Base-by-base conservation (phyloP, 1,139 yeast species). In the Candida tetrigidarum region DNA sequence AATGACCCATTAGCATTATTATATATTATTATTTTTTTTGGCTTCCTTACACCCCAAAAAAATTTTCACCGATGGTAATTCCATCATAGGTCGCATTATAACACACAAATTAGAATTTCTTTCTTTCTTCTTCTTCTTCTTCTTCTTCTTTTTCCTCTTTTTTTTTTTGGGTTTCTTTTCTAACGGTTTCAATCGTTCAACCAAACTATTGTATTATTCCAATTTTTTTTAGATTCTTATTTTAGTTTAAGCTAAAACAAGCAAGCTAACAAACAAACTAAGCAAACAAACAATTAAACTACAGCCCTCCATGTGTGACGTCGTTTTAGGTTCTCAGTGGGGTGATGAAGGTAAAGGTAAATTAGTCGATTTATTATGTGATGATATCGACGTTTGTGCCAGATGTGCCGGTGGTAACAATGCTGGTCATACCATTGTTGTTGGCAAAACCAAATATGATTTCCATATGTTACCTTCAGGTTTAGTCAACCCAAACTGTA, bases 331-430 rank as follows among this genome's bases (percentile, higher is more conserved):
- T 50, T 76, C 97, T 69, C 99, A 93, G 71, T 93, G 99, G 99
- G 99, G 99, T 53, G 99, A 93, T 65, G 99, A 93, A 81, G 99
- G 99, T 64, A 93, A 93, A 67, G 99, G 99, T 48, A 93, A 95
- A 70, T 80, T 93, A 49, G 99, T 93, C 45, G 99, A 93, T 66
- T 77, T 93, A 49, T 78, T 93, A 46, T 93, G 97, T 68, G 97
- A 91, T 60, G 84, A 89, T 57, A 86, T 92, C 57, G 99, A 93
- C 58, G 93, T 93, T 41, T 95, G 98, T 66, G 98, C 98, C 33
- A 83, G 99, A 67, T 92, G 98, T 71, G 97, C 91, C 63, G 99
- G 99, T 67, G 99, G 99, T 60, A 93, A 93, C 76, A 93, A 93
- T 66, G 99, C 99, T 27, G 99, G 99, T 27, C 99, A 93, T 68